Evolutionary conservation across 192 early-diverging fungal genomes (phyloP).

Genomic region (Blastocladiella britannica): DNA sequence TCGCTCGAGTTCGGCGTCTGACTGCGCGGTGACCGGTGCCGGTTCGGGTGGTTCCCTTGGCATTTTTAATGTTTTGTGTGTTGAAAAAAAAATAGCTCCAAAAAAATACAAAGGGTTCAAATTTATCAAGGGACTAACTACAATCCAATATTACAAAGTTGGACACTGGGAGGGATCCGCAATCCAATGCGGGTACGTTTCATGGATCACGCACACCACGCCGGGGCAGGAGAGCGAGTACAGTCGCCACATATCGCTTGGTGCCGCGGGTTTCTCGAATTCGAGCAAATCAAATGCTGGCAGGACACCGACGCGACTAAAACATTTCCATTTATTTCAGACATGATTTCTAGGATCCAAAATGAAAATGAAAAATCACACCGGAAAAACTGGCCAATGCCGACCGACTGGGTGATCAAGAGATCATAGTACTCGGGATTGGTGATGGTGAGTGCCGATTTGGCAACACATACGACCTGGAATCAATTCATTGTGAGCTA

Average conservation of each 20-base stretch:
- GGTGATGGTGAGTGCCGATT: not conserved
- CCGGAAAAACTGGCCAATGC: not conserved
- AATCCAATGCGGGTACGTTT: not conserved
- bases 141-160: no score
- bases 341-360: not conserved
- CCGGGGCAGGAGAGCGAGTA: not conserved
- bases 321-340: not conserved
- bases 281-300: not conserved
- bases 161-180: no score
- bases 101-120: no score
- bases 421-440: not conserved
- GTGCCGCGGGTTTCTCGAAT: not conserved
- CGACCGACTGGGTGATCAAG: not conserved
- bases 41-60: no score
- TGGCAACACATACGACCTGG: not conserved
- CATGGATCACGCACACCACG: not conserved
- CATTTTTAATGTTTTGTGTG: no score
- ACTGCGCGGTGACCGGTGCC: no score
- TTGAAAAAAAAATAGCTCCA: no score
- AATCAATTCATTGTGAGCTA: not conserved
- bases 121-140: no score
- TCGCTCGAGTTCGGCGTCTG: no score
- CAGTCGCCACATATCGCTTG: not conserved
- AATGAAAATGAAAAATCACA: not conserved
- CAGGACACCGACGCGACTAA: not conserved